phyloP scores from a whole-genome alignment of 768 basidiomycete genomes.

The Termitomyces sp. region DNA sequence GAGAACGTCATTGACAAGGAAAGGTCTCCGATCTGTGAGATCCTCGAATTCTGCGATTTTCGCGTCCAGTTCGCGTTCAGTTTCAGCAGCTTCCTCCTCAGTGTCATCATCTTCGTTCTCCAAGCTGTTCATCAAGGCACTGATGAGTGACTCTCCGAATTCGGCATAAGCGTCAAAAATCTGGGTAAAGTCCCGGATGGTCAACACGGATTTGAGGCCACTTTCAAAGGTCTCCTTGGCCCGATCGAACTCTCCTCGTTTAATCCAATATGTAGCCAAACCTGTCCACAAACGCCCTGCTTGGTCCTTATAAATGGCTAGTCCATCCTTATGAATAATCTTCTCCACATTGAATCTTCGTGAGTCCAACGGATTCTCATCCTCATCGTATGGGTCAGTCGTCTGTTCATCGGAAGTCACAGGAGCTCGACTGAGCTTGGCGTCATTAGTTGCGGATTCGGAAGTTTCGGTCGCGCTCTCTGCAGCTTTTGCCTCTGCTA shows the following conservation, averaged over 20 bases:
- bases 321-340: conserved; percentile 81
- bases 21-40: conserved; percentile 91
- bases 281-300: conserved; percentile 96
- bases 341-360: conserved; percentile 80
- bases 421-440: conserved; percentile 24
- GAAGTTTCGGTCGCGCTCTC: conserved; percentile 12
- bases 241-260: conserved; percentile 90
- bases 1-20: conserved; percentile 94
- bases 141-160: conserved; percentile 86
- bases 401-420: conserved; percentile 40
- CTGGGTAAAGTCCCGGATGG: conserved; percentile 95
- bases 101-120: conserved; percentile 69
- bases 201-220: conserved; percentile 79
- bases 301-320: conserved; percentile 91
- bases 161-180: conserved; percentile 97
- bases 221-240: conserved; percentile 86
- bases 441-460: conserved; percentile 45
- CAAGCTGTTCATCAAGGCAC: conserved; percentile 81
- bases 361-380: conserved; percentile 72
- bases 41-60: conserved; percentile 93
- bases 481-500: conserved; percentile 36
- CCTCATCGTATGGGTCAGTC: conserved; percentile 60
- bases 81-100: conserved; percentile 66
- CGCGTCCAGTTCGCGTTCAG: conserved; percentile 77
- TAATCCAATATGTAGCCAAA: conserved; percentile 97